Percentiles rank a stretch among this genome's conserved stretches.
Evolutionary conservation across 768 basidiomycete genomes (phyloP).

Genomic region (Mycena epipterygia): DNA sequence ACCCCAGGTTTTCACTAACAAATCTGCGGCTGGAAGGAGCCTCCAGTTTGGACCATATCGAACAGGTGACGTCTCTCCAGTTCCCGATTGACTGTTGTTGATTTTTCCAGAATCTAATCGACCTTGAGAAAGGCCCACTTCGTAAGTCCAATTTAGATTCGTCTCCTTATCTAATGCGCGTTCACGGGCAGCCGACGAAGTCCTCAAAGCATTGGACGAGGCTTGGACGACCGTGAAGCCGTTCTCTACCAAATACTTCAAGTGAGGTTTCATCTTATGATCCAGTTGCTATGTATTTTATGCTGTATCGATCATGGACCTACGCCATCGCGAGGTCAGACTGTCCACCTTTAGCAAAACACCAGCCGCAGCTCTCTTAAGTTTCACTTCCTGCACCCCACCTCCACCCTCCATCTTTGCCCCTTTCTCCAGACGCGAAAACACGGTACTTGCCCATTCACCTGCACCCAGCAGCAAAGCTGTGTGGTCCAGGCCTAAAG

Average conservation of each 20-base stretch:
- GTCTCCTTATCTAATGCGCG: background rate
- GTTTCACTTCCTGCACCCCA: slow-evolving; percentile 70
- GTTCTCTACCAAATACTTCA: slow-evolving; percentile 56
- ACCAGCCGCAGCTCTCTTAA: slow-evolving; percentile 82
- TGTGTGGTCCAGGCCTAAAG: slow-evolving; percentile 82
- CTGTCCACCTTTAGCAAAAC: slow-evolving; percentile 87
- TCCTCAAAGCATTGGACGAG: slow-evolving; percentile 62
- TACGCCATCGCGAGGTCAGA: slow-evolving; percentile 75
- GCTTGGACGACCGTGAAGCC: slow-evolving; percentile 63
- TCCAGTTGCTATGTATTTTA: slow-evolving; percentile 37
- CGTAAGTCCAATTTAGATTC: slow-evolving; percentile 47
- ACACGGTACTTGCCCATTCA: slow-evolving; percentile 86
- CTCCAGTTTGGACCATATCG: slow-evolving; percentile 67
- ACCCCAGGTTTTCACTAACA: background rate
- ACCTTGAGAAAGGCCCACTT: slow-evolving; percentile 71
- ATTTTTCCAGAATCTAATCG: slow-evolving; percentile 56
- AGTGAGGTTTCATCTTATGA: slow-evolving; percentile 24
- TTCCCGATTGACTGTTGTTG: background rate
- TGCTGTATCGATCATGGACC: slow-evolving; percentile 67
- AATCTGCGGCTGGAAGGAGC: slow-evolving; percentile 44
- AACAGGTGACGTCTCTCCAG: slow-evolving; percentile 51
- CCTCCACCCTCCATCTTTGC: slow-evolving; percentile 72
- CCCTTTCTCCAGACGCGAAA: slow-evolving; percentile 76
- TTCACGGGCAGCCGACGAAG: slow-evolving; percentile 57
- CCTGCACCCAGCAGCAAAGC: slow-evolving; percentile 76